Percentiles rank a stretch among this genome's conserved stretches.
Evolutionary conservation across 148 eudicot species (phyloP).

Genomic region (Cornus kousa): DNA sequence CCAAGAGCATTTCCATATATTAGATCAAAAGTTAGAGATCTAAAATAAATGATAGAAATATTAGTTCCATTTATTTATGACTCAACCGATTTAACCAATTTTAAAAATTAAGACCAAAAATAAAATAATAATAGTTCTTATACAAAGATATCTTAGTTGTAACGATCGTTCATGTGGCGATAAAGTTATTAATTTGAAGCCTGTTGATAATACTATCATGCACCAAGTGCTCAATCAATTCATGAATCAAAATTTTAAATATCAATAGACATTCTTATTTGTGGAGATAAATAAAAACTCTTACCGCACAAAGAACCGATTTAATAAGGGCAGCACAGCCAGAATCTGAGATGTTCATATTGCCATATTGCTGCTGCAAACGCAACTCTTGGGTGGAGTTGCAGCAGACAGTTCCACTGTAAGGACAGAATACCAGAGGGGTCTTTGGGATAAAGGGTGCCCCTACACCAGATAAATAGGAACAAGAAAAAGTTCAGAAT

Average conservation of each 20-base stretch:
- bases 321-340: conserved; percentile 46
- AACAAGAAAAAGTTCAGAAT: conserved; percentile 1
- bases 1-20: too few relatives aligned
- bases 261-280: neutral
- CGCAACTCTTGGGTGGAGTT: conserved; percentile 29
- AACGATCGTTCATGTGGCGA: neutral
- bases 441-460: conserved; percentile 39
- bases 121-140: too few relatives aligned
- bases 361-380: conserved; percentile 33
- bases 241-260: neutral
- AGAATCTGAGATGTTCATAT: conserved; percentile 45
- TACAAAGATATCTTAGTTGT: too few relatives aligned
- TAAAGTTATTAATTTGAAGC: neutral
- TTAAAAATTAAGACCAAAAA: too few relatives aligned
- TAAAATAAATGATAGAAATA: too few relatives aligned
- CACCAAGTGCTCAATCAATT: neutral
- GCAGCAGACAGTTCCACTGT: conserved; percentile 49
- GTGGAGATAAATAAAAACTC: conserved; percentile 5
- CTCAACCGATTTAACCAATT: too few relatives aligned
- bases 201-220: neutral
- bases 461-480: conserved; percentile 24
- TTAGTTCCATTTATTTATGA: too few relatives aligned
- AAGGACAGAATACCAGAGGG: conserved; percentile 41
- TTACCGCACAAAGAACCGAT: conserved; percentile 56
- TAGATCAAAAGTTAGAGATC: too few relatives aligned